Evolutionary conservation across 2,329 filamentous ascomycete genomes (phyloP).

Genomic region (Bertia moriformis): DNA sequence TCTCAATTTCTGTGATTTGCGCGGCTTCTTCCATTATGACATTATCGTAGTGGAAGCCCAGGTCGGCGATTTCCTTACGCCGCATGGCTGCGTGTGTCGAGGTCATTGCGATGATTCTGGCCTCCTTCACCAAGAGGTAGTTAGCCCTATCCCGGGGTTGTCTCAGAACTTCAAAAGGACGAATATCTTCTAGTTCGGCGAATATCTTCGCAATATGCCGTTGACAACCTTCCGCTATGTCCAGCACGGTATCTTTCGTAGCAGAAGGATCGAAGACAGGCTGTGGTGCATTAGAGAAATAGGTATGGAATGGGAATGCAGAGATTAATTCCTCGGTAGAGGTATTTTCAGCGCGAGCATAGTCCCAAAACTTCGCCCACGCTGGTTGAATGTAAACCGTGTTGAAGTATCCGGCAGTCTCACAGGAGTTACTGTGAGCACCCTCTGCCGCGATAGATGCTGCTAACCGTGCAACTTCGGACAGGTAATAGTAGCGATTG

Average conservation of each 20-base stretch:
- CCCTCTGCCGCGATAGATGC: constrained; percentile 74
- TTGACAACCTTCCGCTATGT: constrained; percentile 73
- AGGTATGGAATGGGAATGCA: constrained; percentile 75
- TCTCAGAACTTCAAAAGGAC: constrained; percentile 86
- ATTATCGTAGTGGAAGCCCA: constrained; percentile 97
- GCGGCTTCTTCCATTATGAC: constrained; percentile 97
- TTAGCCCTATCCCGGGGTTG: constrained; percentile 86
- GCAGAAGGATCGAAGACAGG: constrained; percentile 61
- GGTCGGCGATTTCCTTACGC: constrained; percentile 70
- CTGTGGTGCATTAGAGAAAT: constrained; percentile 77
- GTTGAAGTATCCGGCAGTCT: constrained; percentile 95
- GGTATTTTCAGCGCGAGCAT: constrained; percentile 36
- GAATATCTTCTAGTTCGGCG: constrained; percentile 76
- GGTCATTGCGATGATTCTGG: constrained; percentile 97
- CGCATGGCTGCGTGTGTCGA: constrained; percentile 95
- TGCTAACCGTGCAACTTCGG: constrained; percentile 75
- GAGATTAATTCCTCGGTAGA: constrained; percentile 48
- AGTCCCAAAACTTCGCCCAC: constrained; percentile 73
- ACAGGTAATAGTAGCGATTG: constrained; percentile 63
- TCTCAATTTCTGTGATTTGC: constrained; percentile 94
- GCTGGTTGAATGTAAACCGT: constrained; percentile 76
- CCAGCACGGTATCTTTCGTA: constrained; percentile 52
- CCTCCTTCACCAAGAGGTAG: constrained; percentile 86
- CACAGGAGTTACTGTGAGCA: constrained; percentile 88
- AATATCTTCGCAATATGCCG: constrained; percentile 83